phyloP scores from a whole-genome alignment of 192 early-diverging fungal genomes.

The Coemansia sp. region DNA sequence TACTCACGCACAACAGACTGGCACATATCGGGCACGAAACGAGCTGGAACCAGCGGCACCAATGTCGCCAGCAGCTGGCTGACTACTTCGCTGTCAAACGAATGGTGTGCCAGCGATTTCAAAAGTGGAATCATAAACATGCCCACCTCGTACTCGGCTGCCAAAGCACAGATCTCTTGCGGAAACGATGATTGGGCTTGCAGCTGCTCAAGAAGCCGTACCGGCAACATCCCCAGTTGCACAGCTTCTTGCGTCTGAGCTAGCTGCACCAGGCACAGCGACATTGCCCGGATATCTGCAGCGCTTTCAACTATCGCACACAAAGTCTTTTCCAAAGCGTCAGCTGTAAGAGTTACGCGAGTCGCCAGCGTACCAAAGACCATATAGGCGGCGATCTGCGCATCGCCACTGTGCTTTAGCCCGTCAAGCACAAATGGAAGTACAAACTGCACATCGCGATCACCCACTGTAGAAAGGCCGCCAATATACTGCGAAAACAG shows the following conservation, averaged over 20 bases:
- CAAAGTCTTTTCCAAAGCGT: slow-evolving; percentile 30
- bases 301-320: slow-evolving; percentile 28
- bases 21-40: slow-evolving; percentile 16
- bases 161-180: slow-evolving; percentile 14
- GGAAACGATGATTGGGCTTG: slow-evolving; percentile 12
- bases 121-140: slow-evolving; percentile 25
- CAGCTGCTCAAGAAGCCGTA: slow-evolving; percentile 12
- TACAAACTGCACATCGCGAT: slow-evolving; percentile 40
- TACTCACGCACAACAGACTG: slow-evolving; percentile 23
- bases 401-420: slow-evolving; percentile 18
- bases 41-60: slow-evolving; percentile 15
- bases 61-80: slow-evolving; percentile 14
- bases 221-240: slow-evolving; percentile 3
- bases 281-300: slow-evolving; percentile 24
- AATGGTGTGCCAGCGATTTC: slow-evolving; percentile 18
- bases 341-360: slow-evolving; percentile 32
- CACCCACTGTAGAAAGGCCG: slow-evolving; percentile 22
- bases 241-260: slow-evolving; percentile 37
- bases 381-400: slow-evolving; percentile 47
- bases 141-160: slow-evolving; percentile 18
- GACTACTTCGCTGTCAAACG: slow-evolving; percentile 6
- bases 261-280: slow-evolving; percentile 37
- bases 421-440: slow-evolving; percentile 37
- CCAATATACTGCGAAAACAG: slow-evolving; percentile 43
- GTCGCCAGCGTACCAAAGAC: slow-evolving; percentile 31